A percentile compares a stretch with the other conserved stretches of the same genome.
Conservation (phyloP, 352 stramenopile genomes). For the Elongisporangium anandrum region DNA sequence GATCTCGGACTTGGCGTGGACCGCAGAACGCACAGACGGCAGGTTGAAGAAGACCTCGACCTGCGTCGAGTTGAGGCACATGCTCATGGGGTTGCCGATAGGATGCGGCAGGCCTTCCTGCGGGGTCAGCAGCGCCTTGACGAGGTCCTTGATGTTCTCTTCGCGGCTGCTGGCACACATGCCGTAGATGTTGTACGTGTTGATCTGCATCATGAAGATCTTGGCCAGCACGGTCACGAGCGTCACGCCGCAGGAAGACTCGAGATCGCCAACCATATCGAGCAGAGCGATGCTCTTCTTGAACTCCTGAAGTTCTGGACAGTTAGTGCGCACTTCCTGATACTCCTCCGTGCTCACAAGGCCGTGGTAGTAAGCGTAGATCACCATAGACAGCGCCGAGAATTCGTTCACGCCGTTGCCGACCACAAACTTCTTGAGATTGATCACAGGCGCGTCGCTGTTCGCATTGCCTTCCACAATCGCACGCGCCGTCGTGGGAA, state of each 20-base stretch:
- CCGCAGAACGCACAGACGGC: slow-evolving; percentile 53
- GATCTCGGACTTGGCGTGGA: slow-evolving; percentile 65
- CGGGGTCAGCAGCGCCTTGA: slow-evolving; percentile 39
- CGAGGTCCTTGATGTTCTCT: slow-evolving; percentile 35
- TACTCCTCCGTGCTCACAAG: slow-evolving; percentile 70
- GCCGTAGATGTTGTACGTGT: slow-evolving; percentile 69
- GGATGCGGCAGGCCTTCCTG: slow-evolving; percentile 37
- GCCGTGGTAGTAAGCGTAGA: slow-evolving; percentile 81
- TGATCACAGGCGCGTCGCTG: slow-evolving; percentile 28
- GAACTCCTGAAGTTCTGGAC: slow-evolving; percentile 43
- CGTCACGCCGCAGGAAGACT: slow-evolving; percentile 22
- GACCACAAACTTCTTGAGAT: slow-evolving; percentile 89
- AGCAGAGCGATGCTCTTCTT: slow-evolving; percentile 21
- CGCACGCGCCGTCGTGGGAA: slow-evolving; percentile 47
- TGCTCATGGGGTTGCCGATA: slow-evolving; percentile 66
- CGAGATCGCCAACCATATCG: slow-evolving; percentile 1
- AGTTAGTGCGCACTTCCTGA: slow-evolving; percentile 40
- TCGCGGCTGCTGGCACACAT: slow-evolving; percentile 41
- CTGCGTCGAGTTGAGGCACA: slow-evolving; percentile 60
- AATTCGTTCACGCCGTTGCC: slow-evolving; percentile 70
- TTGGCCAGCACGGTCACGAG: slow-evolving; percentile 23
- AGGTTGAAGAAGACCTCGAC: slow-evolving; percentile 73
- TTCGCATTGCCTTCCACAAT: slow-evolving; percentile 49
- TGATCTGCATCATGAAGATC: slow-evolving; percentile 43
- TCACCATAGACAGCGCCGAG: slow-evolving; percentile 42